A percentile compares a stretch with the other conserved stretches of the same genome.
Evolutionary conservation across 257 asterid species (phyloP).

Genomic region (Solanum microdontum): DNA sequence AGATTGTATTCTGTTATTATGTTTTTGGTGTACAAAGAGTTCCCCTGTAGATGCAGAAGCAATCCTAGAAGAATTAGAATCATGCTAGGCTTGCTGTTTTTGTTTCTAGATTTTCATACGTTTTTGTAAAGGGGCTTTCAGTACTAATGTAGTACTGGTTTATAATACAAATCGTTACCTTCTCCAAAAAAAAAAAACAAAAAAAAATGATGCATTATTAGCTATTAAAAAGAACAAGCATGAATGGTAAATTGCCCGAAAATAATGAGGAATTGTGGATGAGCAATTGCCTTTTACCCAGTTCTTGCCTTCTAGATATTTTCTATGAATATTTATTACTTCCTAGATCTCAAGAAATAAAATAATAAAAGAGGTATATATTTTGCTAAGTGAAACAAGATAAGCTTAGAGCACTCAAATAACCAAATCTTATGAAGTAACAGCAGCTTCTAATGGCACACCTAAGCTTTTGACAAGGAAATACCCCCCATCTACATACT

Average conservation of each 20-base stretch:
- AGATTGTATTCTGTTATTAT: too few species aligned
- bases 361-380: not conserved
- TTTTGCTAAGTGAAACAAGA: not conserved
- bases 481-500: not conserved
- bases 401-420: not conserved
- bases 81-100: too few species aligned
- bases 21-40: too few species aligned
- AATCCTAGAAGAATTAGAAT: too few species aligned
- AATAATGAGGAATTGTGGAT: not conserved
- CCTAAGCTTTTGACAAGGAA: not conserved
- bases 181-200: too few species aligned
- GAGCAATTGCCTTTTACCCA: not conserved
- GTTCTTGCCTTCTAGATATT: not conserved
- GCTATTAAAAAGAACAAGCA: not conserved
- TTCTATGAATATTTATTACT: not conserved
- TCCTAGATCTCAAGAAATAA: not conserved
- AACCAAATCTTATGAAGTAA: not conserved
- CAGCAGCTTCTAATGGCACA: not conserved
- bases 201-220: not conserved
- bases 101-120: too few species aligned
- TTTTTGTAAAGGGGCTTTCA: too few species aligned
- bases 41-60: too few species aligned
- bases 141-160: too few species aligned
- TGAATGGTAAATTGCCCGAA: not conserved
- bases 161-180: too few species aligned